These are phyloP conservation scores for Yamadazyma sp. DNA, from an alignment of 1,139 yeast species.

Conservation along the genomic window DNA sequence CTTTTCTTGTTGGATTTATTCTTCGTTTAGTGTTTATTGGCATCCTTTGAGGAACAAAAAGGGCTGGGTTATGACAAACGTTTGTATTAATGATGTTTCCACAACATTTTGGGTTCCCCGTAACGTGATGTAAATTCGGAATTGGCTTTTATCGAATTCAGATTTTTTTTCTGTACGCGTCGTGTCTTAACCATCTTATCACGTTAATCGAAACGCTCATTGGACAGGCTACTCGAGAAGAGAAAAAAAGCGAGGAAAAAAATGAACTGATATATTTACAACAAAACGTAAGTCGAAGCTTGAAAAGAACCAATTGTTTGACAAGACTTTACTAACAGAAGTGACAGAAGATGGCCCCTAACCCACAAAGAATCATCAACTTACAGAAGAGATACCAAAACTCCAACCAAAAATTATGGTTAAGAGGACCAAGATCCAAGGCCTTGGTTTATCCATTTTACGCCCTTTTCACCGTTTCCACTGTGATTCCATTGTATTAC, in stretches of 20 bases:
- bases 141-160: no score
- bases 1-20: no score
- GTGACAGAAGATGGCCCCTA: slow-evolving; percentile 31
- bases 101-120: no score
- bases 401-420: slow-evolving; percentile 72
- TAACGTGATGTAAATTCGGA: no score
- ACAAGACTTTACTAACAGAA: not conserved
- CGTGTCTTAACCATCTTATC: no score
- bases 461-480: slow-evolving; percentile 76
- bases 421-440: slow-evolving; percentile 75
- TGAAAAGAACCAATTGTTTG: not conserved
- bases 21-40: no score
- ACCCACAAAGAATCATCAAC: slow-evolving; percentile 68
- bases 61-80: no score
- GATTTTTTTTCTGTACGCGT: no score
- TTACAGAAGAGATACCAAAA: slow-evolving; percentile 75
- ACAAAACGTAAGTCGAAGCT: slow-evolving; percentile 6
- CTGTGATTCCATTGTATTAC: slow-evolving; percentile 71
- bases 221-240: slow-evolving; percentile 12
- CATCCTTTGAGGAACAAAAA: no score
- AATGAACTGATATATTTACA: slow-evolving; percentile 14
- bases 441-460: slow-evolving; percentile 84
- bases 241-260: slow-evolving; percentile 6
- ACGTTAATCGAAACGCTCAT: slow-evolving; percentile 5
- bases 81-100: no score